Evolutionary conservation across 495 filamentous ascomycete genomes (phyloP), one percentile per base, ranked within the genome.

Genomic region (Penicilliopsis zonata): DNA sequence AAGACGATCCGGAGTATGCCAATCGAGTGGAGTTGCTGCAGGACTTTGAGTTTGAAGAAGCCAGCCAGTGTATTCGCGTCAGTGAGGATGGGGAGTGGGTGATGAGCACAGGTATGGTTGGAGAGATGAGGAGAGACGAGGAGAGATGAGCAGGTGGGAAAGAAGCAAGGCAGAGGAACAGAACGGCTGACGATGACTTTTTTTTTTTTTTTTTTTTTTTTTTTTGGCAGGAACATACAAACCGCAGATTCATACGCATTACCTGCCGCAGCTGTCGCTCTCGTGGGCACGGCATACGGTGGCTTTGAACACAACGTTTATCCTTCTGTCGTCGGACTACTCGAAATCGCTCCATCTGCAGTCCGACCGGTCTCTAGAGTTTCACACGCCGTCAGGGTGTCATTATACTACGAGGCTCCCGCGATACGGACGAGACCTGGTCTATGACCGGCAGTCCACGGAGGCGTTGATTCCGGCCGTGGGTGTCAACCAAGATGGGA

Each of bases 41-140:
- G 47, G 88, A 96, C 48, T 99, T 99, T 50, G 87, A 93, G 46
- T 99, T 96, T 41, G 90, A 96, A 47, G 92, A 99, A 55, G 86
- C 92, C n/a, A 94, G 87, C 50, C 72, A 78, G 28, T 95, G 88
- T 51, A 69, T 99, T 28, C 66, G 85, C 20, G 80, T 85, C 19
- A 93, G 84, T 50, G 90, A 95, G 36, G 92, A 99, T 72, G 87
- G 88, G 21, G 78, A 96, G 47, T 99, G 90, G 83, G 84, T 94
- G 7, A 92, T 96, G 82, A 93, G 85, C 43, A 92, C 88, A 41
- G 90, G 88, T 70, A 73, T n/a, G n/a, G n/a, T n/a, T n/a, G n/a
- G n/a, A n/a, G n/a, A n/a, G n/a, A n/a, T n/a, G n/a, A n/a, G n/a
- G n/a, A n/a, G n/a, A n/a, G n/a, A n/a, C n/a, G n/a, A n/a, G n/a